Conservation (phyloP, 306 rosid species). For the Cucurbita pepo region DNA sequence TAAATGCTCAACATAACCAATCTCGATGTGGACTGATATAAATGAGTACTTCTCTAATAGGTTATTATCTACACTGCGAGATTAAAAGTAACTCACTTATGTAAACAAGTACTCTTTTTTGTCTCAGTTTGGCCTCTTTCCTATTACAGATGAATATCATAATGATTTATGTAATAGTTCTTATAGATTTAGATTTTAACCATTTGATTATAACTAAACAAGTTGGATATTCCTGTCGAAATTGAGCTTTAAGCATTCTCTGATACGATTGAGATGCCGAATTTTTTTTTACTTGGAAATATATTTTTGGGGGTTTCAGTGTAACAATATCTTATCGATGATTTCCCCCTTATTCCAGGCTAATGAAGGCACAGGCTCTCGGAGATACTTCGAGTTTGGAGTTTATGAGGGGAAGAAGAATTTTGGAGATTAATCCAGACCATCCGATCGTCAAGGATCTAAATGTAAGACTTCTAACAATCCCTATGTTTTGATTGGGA, state of each 20-base stretch:
- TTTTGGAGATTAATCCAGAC: conserved; percentile 89
- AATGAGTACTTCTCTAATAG: too few relatives aligned
- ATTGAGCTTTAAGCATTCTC: neutral
- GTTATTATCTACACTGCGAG: neutral
- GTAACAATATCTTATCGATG: neutral
- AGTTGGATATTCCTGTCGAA: neutral
- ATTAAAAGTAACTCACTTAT: neutral
- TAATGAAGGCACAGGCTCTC: conserved; percentile 99
- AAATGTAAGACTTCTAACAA: conserved; percentile 33
- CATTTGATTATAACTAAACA: too few relatives aligned
- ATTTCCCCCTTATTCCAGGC: conserved; percentile 25
- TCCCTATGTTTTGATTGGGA: neutral
- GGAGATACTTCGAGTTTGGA: conserved; percentile 90
- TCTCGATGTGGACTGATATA: neutral
- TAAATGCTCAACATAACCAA: neutral
- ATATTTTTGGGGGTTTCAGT: neutral
- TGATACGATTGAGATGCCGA: neutral
- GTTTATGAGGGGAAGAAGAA: conserved; percentile 97
- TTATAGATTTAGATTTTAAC: neutral
- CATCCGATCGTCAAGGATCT: conserved; percentile 84
- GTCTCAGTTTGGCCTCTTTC: neutral
- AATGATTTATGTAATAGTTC: neutral
- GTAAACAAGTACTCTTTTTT: neutral
- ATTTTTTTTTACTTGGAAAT: neutral
- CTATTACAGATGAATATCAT: neutral